A percentile compares a stretch with the other conserved stretches of the same genome.
Conservation (phyloP, 345 rosid species). For the Triadica sebifera region DNA sequence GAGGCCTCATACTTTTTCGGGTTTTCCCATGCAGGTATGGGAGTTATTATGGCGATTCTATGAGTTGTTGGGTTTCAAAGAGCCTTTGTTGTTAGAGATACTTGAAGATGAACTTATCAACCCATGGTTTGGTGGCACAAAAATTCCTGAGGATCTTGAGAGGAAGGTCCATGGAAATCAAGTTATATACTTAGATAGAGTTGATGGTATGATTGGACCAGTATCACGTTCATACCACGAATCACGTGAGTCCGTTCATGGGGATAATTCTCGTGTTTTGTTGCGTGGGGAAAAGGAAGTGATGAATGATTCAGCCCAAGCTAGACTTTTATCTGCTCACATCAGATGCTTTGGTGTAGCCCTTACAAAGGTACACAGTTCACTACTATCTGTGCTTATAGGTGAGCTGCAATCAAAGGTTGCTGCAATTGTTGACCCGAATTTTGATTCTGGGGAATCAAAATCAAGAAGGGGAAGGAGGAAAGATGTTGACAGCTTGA, state of each 20-base stretch:
- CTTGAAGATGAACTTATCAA: constrained; percentile 75
- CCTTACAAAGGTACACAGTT: constrained; percentile 62
- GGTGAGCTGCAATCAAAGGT: constrained; percentile 86
- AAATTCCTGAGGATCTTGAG: constrained; percentile 35
- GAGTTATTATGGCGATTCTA: constrained; percentile 73
- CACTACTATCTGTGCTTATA: constrained; percentile 65
- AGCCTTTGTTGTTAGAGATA: constrained; percentile 49
- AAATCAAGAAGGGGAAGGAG: constrained; percentile 79
- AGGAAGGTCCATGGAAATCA: constrained; percentile 35
- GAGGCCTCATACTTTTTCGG: constrained; percentile 14
- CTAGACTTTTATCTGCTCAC: constrained; percentile 34
- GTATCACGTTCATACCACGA: constrained; percentile 30
- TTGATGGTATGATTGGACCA: constrained; percentile 32
- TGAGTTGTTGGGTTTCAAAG: constrained; percentile 65
- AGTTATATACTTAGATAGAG: constrained; percentile 26
- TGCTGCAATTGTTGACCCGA: constrained; percentile 85
- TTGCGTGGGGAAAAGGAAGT: constrained; percentile 42
- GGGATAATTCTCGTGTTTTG: constrained; percentile 36
- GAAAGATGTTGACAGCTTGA: constrained; percentile 66
- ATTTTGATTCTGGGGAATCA: constrained; percentile 77
- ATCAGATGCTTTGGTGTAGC: constrained; percentile 45
- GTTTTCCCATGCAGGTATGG: constrained; percentile 60
- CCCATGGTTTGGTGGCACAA: constrained; percentile 49
- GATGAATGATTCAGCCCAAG: constrained; percentile 36
- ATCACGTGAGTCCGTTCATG: constrained; percentile 27